Evolutionary conservation across 805 yeast species (phyloP).

Genomic region (Kodamaea kakaduensis): DNA sequence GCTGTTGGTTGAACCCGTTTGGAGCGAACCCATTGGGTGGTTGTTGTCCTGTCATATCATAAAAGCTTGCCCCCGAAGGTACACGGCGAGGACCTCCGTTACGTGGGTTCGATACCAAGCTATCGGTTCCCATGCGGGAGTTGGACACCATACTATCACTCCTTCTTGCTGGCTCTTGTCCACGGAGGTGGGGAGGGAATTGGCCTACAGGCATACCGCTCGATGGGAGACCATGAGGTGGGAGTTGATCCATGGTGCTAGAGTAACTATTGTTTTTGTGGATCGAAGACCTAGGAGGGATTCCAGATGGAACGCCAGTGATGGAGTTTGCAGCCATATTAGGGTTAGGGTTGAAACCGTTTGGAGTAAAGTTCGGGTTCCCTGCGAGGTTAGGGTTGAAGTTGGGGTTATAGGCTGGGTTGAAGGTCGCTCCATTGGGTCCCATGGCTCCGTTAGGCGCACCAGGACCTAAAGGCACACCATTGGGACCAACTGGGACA

Average conservation of each 20-base stretch:
- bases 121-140: conserved; percentile 12
- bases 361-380: neutral
- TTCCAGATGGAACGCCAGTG: too few relatives aligned
- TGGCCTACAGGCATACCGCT: conserved; percentile 25
- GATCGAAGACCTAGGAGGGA: too few relatives aligned
- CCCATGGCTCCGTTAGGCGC: neutral
- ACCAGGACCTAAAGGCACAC: too few relatives aligned
- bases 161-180: conserved; percentile 14
- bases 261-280: neutral
- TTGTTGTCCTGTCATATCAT: conserved; percentile 7
- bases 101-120: conserved; percentile 11
- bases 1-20: too few relatives aligned
- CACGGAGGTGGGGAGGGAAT: conserved; percentile 21
- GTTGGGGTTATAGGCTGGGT: too few relatives aligned
- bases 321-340: too few relatives aligned
- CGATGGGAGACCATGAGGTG: conserved; percentile 30
- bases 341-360: too few relatives aligned
- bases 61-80: conserved; percentile 20
- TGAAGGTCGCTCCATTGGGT: too few relatives aligned
- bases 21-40: too few relatives aligned
- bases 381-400: too few relatives aligned
- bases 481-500: too few relatives aligned
- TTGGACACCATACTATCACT: conserved; percentile 17
- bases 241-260: conserved; percentile 21
- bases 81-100: conserved; percentile 10